These are phyloP conservation scores for Parietaria judaica DNA, from an alignment of 306 rosid genomes.

Conservation along the genomic window DNA sequence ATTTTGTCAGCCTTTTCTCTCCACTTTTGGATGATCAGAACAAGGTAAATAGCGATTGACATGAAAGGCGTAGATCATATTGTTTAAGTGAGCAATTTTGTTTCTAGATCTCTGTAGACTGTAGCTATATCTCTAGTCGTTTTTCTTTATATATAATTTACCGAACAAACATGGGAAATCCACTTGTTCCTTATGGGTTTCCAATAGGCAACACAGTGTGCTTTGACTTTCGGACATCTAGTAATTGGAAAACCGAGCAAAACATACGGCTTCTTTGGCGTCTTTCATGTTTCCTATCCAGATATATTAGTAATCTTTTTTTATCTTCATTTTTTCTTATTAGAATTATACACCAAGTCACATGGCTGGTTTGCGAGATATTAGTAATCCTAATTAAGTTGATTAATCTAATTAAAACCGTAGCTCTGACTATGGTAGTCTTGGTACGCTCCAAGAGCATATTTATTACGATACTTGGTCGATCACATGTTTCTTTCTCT, in stretches of 20 bases:
- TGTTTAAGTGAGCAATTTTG: neutral
- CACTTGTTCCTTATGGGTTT: neutral
- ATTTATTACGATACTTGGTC: neutral
- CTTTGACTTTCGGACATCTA: neutral
- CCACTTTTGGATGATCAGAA: neutral
- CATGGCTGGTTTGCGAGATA: neutral
- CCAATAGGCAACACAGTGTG: neutral
- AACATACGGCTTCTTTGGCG: neutral
- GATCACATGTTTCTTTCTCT: neutral
- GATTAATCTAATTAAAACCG: neutral
- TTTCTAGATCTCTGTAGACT: too few species aligned
- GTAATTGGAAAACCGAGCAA: neutral
- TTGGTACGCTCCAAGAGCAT: neutral
- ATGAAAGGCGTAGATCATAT: neutral
- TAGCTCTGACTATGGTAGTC: neutral
- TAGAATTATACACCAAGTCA: neutral
- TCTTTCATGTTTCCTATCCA: neutral
- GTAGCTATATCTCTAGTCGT: neutral
- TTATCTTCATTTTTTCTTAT: neutral
- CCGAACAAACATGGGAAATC: neutral
- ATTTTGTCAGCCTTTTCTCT: neutral
- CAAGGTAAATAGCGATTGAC: neutral
- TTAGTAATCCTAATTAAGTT: neutral
- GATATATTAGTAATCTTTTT: neutral
- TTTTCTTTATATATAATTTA: neutral